Evolutionary conservation across 805 yeast genomes (phyloP), one percentile per base, ranked within the genome.

Genomic region (Hanseniaspora singularis): DNA sequence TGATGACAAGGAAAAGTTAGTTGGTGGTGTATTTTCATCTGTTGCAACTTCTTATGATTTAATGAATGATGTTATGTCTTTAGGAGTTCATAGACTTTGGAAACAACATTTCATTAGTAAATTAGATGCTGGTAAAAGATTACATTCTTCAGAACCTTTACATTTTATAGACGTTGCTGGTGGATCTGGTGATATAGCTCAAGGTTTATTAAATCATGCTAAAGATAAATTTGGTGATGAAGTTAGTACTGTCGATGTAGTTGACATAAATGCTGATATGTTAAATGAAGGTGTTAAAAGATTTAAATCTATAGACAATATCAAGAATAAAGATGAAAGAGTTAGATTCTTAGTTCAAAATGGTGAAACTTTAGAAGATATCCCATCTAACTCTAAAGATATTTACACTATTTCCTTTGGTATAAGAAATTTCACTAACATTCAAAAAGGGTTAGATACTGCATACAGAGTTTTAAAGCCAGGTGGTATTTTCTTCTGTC

Each of bases 111-210:
- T 92, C 61, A 87, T 92, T 57, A 72, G 77, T 55, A 77, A 84
- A 54, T 68, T 92, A 49, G 96, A 92, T 60, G 94, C 96, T 37
- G 98, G 98, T 28, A 77, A 77, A 69, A 74, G 97, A 59, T 89
- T 95, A 4, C 94, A 89, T 38, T 60, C 65, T 1, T 74, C 77
- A 12, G 74, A 79, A 53, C 95, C 96, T 3, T 68, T 92, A 56
- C 76, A 79, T 50, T 89, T 92, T 58, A 71, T 92, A 52, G 98
- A 92, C 64, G 97, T 92, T 49, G 98, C 98, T 23, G 98, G 98
- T 50, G 98, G 98, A 20, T 86, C 97, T 10, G 98, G 98, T 39
- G 98, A 92, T 60, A 89, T 92, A 64, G 98, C 98, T 1, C 86
- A 86, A 65, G 94, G 98, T 2, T 72, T 92, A 52, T 69, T 92